Conservation (phyloP, 2,329 filamentous ascomycete species). For the Calonectria fujianensis region DNA sequence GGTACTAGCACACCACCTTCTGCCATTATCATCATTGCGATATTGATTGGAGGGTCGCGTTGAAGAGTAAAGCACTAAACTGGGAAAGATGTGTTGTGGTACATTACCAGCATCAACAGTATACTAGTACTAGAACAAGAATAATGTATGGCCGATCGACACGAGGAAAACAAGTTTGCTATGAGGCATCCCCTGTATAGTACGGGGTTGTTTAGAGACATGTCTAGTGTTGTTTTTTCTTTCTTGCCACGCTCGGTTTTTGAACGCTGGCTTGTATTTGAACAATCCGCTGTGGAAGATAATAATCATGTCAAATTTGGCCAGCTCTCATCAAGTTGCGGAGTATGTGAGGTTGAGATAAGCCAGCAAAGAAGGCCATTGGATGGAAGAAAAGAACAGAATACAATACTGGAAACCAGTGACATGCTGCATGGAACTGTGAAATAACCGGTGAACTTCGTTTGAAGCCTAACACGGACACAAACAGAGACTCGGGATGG, state of each 20-base stretch:
- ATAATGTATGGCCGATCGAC: slow-evolving; percentile 22
- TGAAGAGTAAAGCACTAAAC: neutral
- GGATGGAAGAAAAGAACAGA: neutral
- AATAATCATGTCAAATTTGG: neutral
- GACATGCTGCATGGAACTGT: neutral
- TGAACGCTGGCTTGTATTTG: neutral
- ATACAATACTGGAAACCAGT: neutral
- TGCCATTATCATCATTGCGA: neutral
- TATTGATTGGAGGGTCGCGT: slow-evolving; percentile 19
- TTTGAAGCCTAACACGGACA: neutral
- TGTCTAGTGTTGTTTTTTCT: neutral
- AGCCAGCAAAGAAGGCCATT: neutral
- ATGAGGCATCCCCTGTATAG: slow-evolving; percentile 5
- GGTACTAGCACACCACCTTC: neutral
- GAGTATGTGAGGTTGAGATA: neutral
- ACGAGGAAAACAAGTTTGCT: slow-evolving; percentile 35
- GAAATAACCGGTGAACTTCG: neutral
- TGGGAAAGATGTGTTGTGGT: neutral
- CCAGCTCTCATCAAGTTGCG: neutral
- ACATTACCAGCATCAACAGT: neutral
- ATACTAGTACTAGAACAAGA: neutral
- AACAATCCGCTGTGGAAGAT: neutral
- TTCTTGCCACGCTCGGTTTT: neutral
- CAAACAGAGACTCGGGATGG: slow-evolving; percentile 27
- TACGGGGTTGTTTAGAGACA: neutral